Evolutionary conservation across 2,329 filamentous ascomycete genomes (phyloP).

Genomic region (Neobulgaria alba): DNA sequence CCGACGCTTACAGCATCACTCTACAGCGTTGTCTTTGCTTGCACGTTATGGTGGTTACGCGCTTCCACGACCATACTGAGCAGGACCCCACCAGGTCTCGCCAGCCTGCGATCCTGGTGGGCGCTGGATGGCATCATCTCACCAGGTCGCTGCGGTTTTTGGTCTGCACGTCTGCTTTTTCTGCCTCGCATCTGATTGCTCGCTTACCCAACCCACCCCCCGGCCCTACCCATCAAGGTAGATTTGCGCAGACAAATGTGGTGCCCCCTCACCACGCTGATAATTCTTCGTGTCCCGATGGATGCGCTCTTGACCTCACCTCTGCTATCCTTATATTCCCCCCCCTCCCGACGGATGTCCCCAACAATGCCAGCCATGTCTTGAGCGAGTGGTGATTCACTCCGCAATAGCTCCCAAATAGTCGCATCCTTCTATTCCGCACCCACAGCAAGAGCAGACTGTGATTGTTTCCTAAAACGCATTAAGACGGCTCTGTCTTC

Average conservation of each 20-base stretch:
- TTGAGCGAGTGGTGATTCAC: neutral
- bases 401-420: neutral
- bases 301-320: too few species aligned
- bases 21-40: too few species aligned
- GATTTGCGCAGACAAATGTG: neutral
- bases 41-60: too few species aligned
- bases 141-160: neutral
- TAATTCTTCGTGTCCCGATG: neutral
- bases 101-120: too few species aligned
- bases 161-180: neutral
- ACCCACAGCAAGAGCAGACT: too few species aligned
- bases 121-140: neutral
- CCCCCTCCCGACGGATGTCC: too few species aligned
- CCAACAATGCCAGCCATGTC: too few species aligned
- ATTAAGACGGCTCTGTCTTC: too few species aligned
- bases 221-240: neutral
- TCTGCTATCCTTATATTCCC: neutral
- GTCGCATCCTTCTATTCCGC: neutral
- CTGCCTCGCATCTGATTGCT: too few species aligned
- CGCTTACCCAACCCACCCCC: neutral
- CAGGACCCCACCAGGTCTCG: too few species aligned
- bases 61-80: neutral
- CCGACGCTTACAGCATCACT: too few species aligned
- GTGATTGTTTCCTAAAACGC: too few species aligned
- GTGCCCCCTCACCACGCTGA: neutral